Evolutionary conservation across 1,284 basidiomycete genomes (phyloP), one percentile per base, ranked within the genome.

Genomic region (Moniliophthora roreri): DNA sequence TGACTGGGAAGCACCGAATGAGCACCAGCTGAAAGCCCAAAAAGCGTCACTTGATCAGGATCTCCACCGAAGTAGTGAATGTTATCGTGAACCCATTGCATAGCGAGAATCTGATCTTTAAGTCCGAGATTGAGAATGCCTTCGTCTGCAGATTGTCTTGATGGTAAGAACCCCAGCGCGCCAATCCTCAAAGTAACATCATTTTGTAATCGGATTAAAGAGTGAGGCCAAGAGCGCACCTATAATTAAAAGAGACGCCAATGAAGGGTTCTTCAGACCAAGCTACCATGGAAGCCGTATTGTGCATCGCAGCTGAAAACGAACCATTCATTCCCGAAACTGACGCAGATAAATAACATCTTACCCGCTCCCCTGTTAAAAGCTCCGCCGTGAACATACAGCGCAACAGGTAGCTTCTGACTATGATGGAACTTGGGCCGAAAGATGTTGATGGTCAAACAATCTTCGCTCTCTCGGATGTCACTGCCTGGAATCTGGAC

Each of bases 361-460:
- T 18, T 20, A 49, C 48, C 48, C 9, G 48, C 38, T 3, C 48
- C 48, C 21, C 36, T 16, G n/a, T 36, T 48, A 20, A 52, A 48
- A 3, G 41, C 51, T 21, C 51, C 51, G 3, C 51, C 45, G 18
- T 45, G 42, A 16, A 41, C 32, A 41, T 42, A 52, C 35, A 52
- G 21, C 10, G 23, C 37, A 32, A 52, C 45, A 11, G 51, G 51
- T 4, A 52, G 16, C 1, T 18, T 11, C 9, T 26, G 28, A 9
- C 36, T 28, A 2, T 39, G 18, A 6, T n/a, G 16, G 21, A 38
- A n/a, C n/a, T n/a, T 13, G 4, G 51, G 51, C 2, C 51, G 44
- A 35, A 52, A 34, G 13, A 52, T 36, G 18, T 52, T 52, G 5
- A 52, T n/a, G 5, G 51, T 48, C n/a, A 52, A 34, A 32, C 51